These are phyloP conservation scores for Cladosporium sp. DNA, from an alignment of 2,329 filamentous ascomycete species.

Conservation along the genomic window DNA sequence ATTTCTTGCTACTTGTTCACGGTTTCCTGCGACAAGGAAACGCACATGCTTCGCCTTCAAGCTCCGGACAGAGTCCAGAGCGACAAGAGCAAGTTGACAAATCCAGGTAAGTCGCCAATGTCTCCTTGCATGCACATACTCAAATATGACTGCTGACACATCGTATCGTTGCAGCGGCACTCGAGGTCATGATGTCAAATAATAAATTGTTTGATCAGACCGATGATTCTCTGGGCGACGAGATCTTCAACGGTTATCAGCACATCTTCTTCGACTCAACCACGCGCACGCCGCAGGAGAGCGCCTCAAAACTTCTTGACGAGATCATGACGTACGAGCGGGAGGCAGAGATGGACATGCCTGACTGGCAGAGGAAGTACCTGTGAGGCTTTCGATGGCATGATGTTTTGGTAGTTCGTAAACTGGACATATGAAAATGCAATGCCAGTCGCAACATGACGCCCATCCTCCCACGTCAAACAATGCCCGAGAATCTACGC, in stretches of 20 bases:
- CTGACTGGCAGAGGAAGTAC: too few species aligned
- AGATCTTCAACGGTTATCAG: not conserved
- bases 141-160: not conserved
- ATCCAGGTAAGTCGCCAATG: not conserved
- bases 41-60: not conserved
- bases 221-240: not conserved
- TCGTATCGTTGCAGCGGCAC: not conserved
- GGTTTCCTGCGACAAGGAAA: not conserved
- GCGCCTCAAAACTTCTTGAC: not conserved
- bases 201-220: not conserved
- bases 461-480: too few species aligned
- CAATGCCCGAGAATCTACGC: not conserved
- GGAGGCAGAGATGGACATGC: too few species aligned
- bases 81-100: not conserved
- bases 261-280: not conserved
- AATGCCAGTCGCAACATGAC: too few species aligned
- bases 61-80: not conserved
- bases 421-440: too few species aligned
- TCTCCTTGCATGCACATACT: not conserved
- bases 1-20: not conserved
- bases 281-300: not conserved
- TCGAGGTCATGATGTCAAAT: not conserved
- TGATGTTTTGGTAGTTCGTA: too few species aligned
- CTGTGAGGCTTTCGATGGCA: too few species aligned
- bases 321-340: not conserved